A percentile compares a stretch with the other conserved stretches of the same genome.
phyloP scores from a whole-genome alignment of 164 flowering plant species.

The Magnolia sinica region DNA sequence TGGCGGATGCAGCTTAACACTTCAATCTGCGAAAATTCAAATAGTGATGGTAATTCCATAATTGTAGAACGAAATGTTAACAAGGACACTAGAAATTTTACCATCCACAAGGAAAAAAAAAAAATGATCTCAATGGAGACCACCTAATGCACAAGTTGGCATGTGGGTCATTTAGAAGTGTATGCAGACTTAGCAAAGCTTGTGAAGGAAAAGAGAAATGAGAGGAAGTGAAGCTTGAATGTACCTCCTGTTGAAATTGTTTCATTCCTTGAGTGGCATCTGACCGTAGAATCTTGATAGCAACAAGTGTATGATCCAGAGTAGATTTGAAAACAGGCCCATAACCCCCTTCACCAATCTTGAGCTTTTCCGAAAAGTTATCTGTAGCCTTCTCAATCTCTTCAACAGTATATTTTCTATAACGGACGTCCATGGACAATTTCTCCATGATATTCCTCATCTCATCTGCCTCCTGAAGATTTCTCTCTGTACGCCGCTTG shows the following conservation, averaged over 20 bases:
- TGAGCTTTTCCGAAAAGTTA: slow-evolving; percentile 37
- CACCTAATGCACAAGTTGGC: not conserved
- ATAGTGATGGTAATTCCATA: not conserved
- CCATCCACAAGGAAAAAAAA: not conserved
- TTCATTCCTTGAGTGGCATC: slow-evolving; percentile 57
- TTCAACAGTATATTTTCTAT: slow-evolving; percentile 49
- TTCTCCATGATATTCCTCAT: slow-evolving; percentile 20
- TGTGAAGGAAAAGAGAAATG: not conserved
- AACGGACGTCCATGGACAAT: slow-evolving; percentile 16
- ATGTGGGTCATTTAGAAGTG: not conserved
- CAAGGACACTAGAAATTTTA: not conserved
- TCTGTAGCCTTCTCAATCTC: slow-evolving; percentile 67
- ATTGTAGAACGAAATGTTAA: not conserved
- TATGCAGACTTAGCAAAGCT: not conserved
- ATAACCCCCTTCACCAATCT: slow-evolving; percentile 91
- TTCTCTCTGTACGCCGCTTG: slow-evolving; percentile 35
- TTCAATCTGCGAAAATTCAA: slow-evolving; percentile 36
- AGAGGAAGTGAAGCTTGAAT: not conserved
- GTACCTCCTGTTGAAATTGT: slow-evolving; percentile 80
- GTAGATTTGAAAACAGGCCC: slow-evolving; percentile 67
- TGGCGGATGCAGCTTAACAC: slow-evolving; percentile 59
- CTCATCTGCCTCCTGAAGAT: slow-evolving; percentile 25
- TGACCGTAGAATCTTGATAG: slow-evolving; percentile 62
- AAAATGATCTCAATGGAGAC: not conserved
- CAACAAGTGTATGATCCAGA: slow-evolving; percentile 63